Percentiles rank a stretch among this genome's conserved stretches.
These are phyloP conservation scores for Mortierella hygrophila DNA, from an alignment of 192 early-diverging fungal genomes.

Conservation along the genomic window DNA sequence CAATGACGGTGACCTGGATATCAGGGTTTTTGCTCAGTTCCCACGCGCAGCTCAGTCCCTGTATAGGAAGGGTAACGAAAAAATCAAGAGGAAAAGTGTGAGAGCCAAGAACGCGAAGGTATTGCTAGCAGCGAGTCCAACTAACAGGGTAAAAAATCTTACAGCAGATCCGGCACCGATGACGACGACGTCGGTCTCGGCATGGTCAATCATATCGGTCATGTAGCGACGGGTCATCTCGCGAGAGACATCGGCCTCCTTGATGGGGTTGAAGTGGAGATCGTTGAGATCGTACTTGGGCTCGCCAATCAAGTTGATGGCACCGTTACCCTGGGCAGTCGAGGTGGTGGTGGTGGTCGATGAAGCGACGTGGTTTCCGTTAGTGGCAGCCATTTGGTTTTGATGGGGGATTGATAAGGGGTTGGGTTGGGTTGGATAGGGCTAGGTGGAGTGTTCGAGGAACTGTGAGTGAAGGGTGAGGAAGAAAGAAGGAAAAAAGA, in stretches of 20 bases:
- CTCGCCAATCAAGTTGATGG: conserved; percentile 51
- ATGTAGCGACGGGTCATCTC: conserved; percentile 79
- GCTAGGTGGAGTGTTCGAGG: background rate
- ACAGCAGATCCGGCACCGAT: conserved; percentile 78
- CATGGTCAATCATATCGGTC: conserved; percentile 72
- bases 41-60: conserved; percentile 77
- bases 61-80: background rate
- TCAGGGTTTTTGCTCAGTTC: conserved; percentile 73
- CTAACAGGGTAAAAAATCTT: conserved; percentile 17
- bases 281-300: conserved; percentile 54
- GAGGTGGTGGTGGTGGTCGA: conserved; percentile 26
- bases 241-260: conserved; percentile 71
- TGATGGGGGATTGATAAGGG: background rate
- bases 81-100: background rate
- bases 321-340: conserved; percentile 36
- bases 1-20: conserved; percentile 78
- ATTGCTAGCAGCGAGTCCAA: too few species aligned
- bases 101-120: background rate
- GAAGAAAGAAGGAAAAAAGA: background rate
- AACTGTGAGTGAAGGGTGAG: conserved; percentile 9
- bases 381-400: conserved; percentile 32
- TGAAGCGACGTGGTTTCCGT: conserved; percentile 17
- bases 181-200: conserved; percentile 78
- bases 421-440: background rate
- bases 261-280: conserved; percentile 69